Evolutionary conservation across 2,329 filamentous ascomycete genomes (phyloP), one percentile per base, ranked within the genome.

Genomic region (Gyromitra esculenta): DNA sequence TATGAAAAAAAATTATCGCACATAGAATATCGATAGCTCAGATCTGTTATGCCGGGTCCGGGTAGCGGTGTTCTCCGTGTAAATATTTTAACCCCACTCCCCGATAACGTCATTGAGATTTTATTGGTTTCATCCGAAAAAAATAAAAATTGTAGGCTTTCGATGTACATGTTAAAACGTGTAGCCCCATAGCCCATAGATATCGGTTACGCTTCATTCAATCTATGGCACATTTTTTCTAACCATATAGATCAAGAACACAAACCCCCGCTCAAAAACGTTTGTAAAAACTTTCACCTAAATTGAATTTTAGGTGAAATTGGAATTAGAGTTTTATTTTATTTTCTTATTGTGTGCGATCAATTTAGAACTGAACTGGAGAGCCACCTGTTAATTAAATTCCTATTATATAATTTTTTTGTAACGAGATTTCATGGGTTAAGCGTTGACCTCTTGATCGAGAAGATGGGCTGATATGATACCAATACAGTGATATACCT

Each of bases 121-220:
- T 54, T 25, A 54, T 54, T 54, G 31, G 54, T 35, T 37, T 37
- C 54, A 35, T 37, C 54, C 54, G 54, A 57, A 35, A n/a, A n/a
- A 5, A 2, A 57, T n/a, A 31, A 15, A 25, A 37, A 31, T 54
- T 9, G 37, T 37, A 39, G 54, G 54, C 31, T 15, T 57, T 37
- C 25, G 15, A 39, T n/a, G 15, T 57, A 21, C 18, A 21, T 21
- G 1, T 57, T 31, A 31, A 37, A 57, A 37, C 31, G 37, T 37
- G 54, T 31, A 2, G 54, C 31, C 31, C 31, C 2, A 31, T 31
- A 3, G 25, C 2, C 2, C 4, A 31, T 4, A 31, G 2, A 4
- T 31, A 31, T 31, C 25, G 2, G 25, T 31, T 31, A 31, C 25
- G 25, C 25, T 31, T 2, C 25, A 31, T 31, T 31, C 25, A 31